Evolutionary conservation across 2,329 filamentous ascomycete genomes (phyloP), one percentile per base, ranked within the genome.

Genomic region (Penicillium sclerotiorum): DNA sequence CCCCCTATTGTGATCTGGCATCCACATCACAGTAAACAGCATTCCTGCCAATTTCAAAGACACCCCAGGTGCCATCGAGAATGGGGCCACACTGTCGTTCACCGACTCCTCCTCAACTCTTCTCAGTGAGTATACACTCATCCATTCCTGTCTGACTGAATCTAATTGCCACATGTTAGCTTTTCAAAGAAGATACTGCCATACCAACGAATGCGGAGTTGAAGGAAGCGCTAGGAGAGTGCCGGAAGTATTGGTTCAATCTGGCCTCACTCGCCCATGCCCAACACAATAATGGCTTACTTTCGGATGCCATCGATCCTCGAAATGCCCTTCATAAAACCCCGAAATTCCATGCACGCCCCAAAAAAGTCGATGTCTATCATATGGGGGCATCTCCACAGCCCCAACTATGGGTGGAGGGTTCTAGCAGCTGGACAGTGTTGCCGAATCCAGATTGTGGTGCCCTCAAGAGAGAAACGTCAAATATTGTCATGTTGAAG

Each of bases 301-400:
- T 7, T 45, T 13, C 42, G 5, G 28, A 35, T 35, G 17, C 23
- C 20, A 36, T 18, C 7, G 30, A 25, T 25, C 42, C 28, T 9
- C 42, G 28, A 15, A 18, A 45, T 22, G 30, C 9, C 3, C 42
- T 45, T 25, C 42, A 15, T 13, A 45, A 22, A 25, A 18, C 23
- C 8, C 42, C 42, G 23, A 35, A 45, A 23, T 45, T 45, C 20
- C 42, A 45, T 18, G 42, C 28, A 35, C 42, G 42, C 8, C 28
- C 42, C 30, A 35, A 36, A 13, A 25, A 22, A 8, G 12, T 36
- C 12, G 2, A 36, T 7, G 12, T 7, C 17, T 13, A 30, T 9
- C 42, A 18, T 27, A 23, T n/a, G 23, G 42, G 28, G 17, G 9
- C 9, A 13, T 35, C 42, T 25, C 30, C 42, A 33, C 21, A 36